phyloP scores from a whole-genome alignment of 306 rosid species.

The Malus sylvestris region DNA sequence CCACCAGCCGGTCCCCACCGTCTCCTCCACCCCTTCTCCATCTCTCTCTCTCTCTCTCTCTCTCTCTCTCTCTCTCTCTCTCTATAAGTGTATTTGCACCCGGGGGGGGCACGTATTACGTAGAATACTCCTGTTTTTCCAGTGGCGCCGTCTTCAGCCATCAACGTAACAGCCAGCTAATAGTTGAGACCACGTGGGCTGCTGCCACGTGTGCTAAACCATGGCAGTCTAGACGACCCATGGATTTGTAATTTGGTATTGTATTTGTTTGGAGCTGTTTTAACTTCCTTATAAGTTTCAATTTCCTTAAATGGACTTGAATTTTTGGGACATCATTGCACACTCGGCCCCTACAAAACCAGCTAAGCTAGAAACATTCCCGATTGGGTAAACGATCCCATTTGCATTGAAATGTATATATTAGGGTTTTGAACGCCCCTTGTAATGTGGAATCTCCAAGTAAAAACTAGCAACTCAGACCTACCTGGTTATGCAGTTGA shows the following conservation, averaged over 20 bases:
- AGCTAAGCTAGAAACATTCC: not conserved
- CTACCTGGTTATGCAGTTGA: not conserved
- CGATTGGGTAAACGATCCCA: not conserved
- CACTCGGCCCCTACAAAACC: constrained; percentile 11
- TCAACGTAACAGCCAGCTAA: constrained; percentile 9
- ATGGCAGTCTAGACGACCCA: not conserved
- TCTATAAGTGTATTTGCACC: not conserved
- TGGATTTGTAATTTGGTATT: not conserved
- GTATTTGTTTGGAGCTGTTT: not conserved
- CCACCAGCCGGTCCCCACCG: not conserved
- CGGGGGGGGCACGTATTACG: not conserved
- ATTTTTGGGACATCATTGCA: not conserved
- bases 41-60: not conserved
- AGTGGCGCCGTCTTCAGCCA: constrained; percentile 24
- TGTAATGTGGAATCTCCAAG: not conserved
- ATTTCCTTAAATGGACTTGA: not conserved
- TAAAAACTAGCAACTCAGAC: constrained; percentile 12
- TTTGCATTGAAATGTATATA: not conserved
- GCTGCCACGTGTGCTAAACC: constrained; percentile 15
- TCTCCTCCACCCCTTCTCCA: not conserved
- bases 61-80: not conserved
- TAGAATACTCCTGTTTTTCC: not conserved
- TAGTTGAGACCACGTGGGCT: constrained; percentile 23
- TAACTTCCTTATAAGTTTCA: not conserved
- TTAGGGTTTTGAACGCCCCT: constrained; percentile 6